phyloP scores from a whole-genome alignment of 176 grass and related monocot genomes.

The Triticum monococcum region DNA sequence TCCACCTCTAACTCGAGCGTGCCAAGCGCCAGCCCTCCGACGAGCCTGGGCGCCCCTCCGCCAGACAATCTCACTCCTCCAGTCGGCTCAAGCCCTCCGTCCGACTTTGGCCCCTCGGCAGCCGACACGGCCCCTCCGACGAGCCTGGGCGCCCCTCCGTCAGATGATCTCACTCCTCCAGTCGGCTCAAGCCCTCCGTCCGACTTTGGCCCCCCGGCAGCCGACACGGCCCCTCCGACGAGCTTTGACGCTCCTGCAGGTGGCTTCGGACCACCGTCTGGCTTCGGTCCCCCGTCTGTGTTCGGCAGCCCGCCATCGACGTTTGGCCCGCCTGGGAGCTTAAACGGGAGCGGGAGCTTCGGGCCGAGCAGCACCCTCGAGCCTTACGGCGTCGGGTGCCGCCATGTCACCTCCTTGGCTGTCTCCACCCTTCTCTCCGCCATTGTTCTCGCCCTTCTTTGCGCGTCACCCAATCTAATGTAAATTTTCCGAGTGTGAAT shows the following conservation, averaged over 20 bases:
- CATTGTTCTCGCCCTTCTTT: neutral
- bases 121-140: slow-evolving; percentile 17
- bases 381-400: slow-evolving; percentile 19
- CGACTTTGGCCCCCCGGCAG: slow-evolving; percentile 20
- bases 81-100: slow-evolving; percentile 32
- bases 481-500: slow-evolving; percentile 12
- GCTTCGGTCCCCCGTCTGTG: slow-evolving; percentile 17
- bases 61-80: slow-evolving; percentile 31
- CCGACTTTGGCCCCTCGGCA: slow-evolving; percentile 27
- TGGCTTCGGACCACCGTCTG: slow-evolving; percentile 4
- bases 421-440: neutral
- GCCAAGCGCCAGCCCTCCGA: slow-evolving; percentile 9
- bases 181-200: slow-evolving; percentile 43
- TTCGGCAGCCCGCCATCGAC: slow-evolving; percentile 19
- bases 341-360: slow-evolving; percentile 36
- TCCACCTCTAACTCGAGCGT: slow-evolving; percentile 35
- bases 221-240: slow-evolving; percentile 17
- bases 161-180: slow-evolving; percentile 23
- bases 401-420: slow-evolving; percentile 1
- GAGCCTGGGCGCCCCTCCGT: neutral
- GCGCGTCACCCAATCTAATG: slow-evolving; percentile 10
- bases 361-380: slow-evolving; percentile 46
- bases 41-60: neutral
- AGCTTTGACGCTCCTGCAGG: neutral
- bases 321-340: neutral